phyloP scores from a whole-genome alignment of 345 rosid genomes.

The Gossypium ekmanianum region DNA sequence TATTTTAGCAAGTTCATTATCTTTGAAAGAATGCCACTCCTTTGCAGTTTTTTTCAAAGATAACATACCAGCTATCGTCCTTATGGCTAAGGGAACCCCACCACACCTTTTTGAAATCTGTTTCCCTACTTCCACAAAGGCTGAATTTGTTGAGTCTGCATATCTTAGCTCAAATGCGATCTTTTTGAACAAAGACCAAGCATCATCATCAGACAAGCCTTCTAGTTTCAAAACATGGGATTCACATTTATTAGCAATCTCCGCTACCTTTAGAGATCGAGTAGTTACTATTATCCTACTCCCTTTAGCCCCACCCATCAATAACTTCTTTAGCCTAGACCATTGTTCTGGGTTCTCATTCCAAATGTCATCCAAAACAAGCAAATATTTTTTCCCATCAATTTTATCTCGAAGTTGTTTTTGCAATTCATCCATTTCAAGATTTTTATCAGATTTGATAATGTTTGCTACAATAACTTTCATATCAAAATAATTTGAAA shows the following conservation, averaged over 20 bases:
- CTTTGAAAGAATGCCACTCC: neutral
- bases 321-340: neutral
- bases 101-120: neutral
- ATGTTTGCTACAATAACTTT: neutral
- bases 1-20: neutral
- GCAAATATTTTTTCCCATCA: neutral
- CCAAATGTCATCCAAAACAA: neutral
- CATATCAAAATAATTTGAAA: neutral
- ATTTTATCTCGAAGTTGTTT: neutral
- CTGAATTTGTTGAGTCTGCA: neutral
- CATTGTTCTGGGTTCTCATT: neutral
- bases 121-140: neutral
- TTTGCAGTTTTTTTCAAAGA: neutral
- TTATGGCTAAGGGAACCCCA: neutral
- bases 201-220: neutral
- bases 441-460: neutral
- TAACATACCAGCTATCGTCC: neutral
- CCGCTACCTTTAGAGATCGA: neutral
- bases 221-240: neutral
- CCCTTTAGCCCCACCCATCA: neutral
- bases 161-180: neutral
- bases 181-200: neutral
- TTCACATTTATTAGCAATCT: neutral
- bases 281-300: neutral
- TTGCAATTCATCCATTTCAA: neutral